Evolutionary conservation across 2,329 filamentous ascomycete genomes (phyloP), one percentile per base, ranked within the genome.

Genomic region (Septoria linicola): DNA sequence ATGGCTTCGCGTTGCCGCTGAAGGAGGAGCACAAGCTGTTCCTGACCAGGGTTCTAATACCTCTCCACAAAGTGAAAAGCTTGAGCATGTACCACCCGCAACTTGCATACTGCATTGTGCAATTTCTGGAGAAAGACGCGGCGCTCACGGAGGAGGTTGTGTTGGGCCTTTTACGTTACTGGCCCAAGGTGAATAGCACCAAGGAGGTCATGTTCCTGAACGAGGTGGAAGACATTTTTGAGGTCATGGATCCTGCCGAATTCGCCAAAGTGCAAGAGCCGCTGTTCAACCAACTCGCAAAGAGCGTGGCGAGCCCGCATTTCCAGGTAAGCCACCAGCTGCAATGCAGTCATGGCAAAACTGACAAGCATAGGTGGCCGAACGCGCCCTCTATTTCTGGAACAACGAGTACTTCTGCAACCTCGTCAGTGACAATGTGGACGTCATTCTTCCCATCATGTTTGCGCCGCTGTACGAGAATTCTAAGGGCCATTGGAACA

Each of bases 381-480:
- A 99, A 74, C 84, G 93, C 60, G 93, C 93, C 4, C 80, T 99
- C 21, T 99, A 99, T 75, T 99, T 99, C 76, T 99, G 93, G 93
- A 99, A 99, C 78, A 99, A 99, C 68, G 93, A 99, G 71, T 99
- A 99, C 71, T 99, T 99, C 75, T 99, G 93, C 78, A 99, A 97
- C 68, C 79, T 99, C 53, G 93, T 99, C 61, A 96, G 91, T 76
- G 93, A 99, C 73, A 99, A 99, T 65, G 93, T 99, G 49, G 92
- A 97, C 66, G 92, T 96, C 40, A 99, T 99, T 63, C 78, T 99
- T 37, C 93, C 93, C 3, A 99, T 99, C 68, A 99, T 99, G 93
- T 99, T 99, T 73, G 91, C 92, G 20, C 92, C 93, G 2, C 79
- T 99, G 23, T 99, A 96, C 65, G 93, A 99, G 72, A 99, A 99